phyloP scores from a whole-genome alignment of 352 stramenopile genomes.

The Globisporangium paroecandrum region DNA sequence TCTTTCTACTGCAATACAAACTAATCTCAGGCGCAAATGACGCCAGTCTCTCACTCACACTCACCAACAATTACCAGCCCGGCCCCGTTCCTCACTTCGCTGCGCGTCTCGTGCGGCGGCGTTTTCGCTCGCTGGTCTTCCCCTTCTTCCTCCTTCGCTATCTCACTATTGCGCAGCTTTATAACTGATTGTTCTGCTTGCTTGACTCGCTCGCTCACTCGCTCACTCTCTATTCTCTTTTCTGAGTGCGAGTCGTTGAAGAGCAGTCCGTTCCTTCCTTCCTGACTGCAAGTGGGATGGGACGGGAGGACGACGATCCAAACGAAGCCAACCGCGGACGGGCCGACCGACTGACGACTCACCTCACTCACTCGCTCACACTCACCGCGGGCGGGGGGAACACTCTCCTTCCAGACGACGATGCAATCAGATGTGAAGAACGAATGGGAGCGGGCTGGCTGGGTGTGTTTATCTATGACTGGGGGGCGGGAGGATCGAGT shows the following conservation, averaged over 20 bases:
- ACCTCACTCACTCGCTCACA: background rate
- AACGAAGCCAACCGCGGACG: background rate
- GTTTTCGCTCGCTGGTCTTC: background rate
- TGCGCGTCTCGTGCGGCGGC: too few relatives aligned
- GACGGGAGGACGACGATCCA: background rate
- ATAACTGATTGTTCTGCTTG: background rate
- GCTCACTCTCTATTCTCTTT: background rate
- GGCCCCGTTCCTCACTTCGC: background rate
- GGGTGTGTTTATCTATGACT: background rate
- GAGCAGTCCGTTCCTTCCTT: background rate
- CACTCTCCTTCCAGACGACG: background rate
- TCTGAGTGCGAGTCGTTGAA: background rate
- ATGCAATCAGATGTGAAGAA: background rate
- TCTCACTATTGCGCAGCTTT: background rate
- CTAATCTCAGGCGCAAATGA: background rate
- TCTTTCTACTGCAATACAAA: background rate
- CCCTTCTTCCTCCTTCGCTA: too few relatives aligned
- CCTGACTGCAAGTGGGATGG: background rate
- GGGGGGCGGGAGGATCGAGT: background rate
- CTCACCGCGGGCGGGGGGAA: background rate
- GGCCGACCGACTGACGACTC: background rate
- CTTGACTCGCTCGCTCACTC: background rate
- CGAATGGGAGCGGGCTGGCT: background rate
- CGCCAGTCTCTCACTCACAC: background rate
- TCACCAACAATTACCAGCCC: background rate